A percentile compares a stretch with the other conserved stretches of the same genome.
Conservation (phyloP, 208 protist genomes). For the Leishmania braziliensis region DNA sequence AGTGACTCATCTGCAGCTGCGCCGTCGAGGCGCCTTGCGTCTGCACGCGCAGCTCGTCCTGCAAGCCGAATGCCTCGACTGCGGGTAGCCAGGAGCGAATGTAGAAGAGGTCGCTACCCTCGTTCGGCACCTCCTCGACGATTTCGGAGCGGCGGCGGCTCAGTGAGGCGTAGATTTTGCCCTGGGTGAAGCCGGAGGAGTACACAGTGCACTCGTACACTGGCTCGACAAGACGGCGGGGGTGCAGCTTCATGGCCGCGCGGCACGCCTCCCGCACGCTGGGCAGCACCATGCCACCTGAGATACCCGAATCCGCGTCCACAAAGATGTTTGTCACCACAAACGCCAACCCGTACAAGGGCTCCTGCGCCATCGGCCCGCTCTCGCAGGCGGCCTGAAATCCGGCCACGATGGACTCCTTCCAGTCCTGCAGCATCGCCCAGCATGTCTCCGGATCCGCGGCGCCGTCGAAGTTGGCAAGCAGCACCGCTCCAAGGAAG, state of each 20-base stretch:
- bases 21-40: slow-evolving; percentile 96
- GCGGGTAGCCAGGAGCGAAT: slow-evolving; percentile 97
- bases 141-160: slow-evolving; percentile 92
- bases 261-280: slow-evolving; percentile 94
- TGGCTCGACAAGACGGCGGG: slow-evolving; percentile 95
- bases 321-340: slow-evolving; percentile 73
- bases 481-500: slow-evolving; percentile 76
- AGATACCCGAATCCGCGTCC: slow-evolving; percentile 47
- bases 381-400: slow-evolving; percentile 95
- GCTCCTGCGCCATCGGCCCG: slow-evolving; percentile 98
- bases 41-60: slow-evolving; percentile 92
- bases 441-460: slow-evolving; percentile 25
- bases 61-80: slow-evolving; percentile 97
- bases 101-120: slow-evolving; percentile 96
- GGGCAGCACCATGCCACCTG: slow-evolving; percentile 93
- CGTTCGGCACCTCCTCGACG: slow-evolving; percentile 95
- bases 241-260: slow-evolving; percentile 90
- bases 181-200: slow-evolving; percentile 81
- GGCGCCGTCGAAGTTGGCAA: slow-evolving; percentile 65
- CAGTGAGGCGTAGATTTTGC: slow-evolving; percentile 89
- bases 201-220: slow-evolving; percentile 98
- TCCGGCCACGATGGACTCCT: slow-evolving; percentile 91
- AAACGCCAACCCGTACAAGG: slow-evolving; percentile 94
- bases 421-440: slow-evolving; percentile 56
- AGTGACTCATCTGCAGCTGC: slow-evolving; percentile 96